Base-by-base conservation (phyloP, 495 filamentous ascomycete species). In the Articulospora tetracladia region DNA sequence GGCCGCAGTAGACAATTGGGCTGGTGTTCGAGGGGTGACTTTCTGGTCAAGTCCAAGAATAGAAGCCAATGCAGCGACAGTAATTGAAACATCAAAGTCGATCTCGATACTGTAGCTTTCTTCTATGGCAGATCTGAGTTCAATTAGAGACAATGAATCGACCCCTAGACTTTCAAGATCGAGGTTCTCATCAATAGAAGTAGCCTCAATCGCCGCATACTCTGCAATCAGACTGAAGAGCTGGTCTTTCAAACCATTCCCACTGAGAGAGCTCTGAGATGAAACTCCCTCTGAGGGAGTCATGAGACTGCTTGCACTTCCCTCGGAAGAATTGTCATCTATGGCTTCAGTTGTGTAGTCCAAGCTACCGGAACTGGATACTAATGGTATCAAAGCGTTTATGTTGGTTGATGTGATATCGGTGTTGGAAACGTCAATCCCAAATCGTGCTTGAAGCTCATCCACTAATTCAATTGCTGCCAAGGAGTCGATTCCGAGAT, bases 401-500 rank as follows among this genome's bases (percentile, higher is more conserved):
- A 26, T 26, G 48, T 13, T 51, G 6, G 24, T 51, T 20, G 23
- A 25, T 3, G 26, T 30, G 26, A 51, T n/a, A 26, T 51, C 26
- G 10, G 48, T 30, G 22, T 51, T 30, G 17, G 39, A 12, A 26
- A 54, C 52, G 17, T 34, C 25, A 22, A 39, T 39, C 8, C 51
- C 54, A 41, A 68, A 51, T 11, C 13, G 22, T 20, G 52, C 39
- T n/a, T 56, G 36, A 52, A 69, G 36, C 32, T 65, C 61, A 48
- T 59, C 59, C 1, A 55, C 39, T 1, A 69, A 54, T 36, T 73
- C 69, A 12, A 65, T 69, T 1, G 53, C 61, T 65, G 67, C 55
- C 11, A 76, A 57, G 19, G 74, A 76, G 36, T 75, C 74, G 11
- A 76, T 64, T 10, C 74, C 74, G n/a, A 76, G 64, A 15, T 74